Percentiles rank a stretch among this genome's conserved stretches.
phyloP scores from a whole-genome alignment of 192 early-diverging fungal species.

The Chytriomyces confervae region DNA sequence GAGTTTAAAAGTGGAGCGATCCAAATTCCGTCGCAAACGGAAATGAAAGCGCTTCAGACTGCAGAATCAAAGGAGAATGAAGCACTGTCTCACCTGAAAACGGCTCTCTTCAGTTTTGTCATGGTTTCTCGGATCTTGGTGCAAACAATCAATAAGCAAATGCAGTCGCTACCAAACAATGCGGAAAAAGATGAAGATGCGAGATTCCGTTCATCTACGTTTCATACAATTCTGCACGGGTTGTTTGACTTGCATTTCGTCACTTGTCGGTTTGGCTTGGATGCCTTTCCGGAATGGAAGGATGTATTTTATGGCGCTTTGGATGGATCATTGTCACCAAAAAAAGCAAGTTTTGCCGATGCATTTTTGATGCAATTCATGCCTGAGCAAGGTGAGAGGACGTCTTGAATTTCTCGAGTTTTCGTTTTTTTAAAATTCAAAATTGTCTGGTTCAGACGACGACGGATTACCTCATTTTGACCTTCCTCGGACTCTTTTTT shows the following conservation, averaged over 20 bases:
- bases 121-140: not conserved
- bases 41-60: too few species aligned
- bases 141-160: too few species aligned
- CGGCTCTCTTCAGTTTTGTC: constrained; percentile 3
- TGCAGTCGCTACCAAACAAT: not conserved
- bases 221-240: not conserved
- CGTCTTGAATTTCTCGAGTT: not conserved
- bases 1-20: too few species aligned
- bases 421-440: too few species aligned
- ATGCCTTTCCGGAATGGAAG: constrained; percentile 18
- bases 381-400: not conserved
- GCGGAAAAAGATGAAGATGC: not conserved
- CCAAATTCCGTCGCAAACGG: too few species aligned
- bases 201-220: too few species aligned
- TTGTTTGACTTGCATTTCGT: constrained; percentile 29
- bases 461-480: not conserved
- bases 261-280: constrained; percentile 31
- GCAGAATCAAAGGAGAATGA: not conserved
- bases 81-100: not conserved
- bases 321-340: not conserved
- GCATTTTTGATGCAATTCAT: not conserved
- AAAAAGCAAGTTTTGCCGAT: not conserved
- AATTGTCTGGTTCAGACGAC: too few species aligned
- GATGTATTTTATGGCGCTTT: constrained; percentile 18
- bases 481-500: constrained; percentile 17